Base-by-base conservation (phyloP, 2,329 filamentous ascomycete species). In the Fusarium tanahbumbuense region DNA sequence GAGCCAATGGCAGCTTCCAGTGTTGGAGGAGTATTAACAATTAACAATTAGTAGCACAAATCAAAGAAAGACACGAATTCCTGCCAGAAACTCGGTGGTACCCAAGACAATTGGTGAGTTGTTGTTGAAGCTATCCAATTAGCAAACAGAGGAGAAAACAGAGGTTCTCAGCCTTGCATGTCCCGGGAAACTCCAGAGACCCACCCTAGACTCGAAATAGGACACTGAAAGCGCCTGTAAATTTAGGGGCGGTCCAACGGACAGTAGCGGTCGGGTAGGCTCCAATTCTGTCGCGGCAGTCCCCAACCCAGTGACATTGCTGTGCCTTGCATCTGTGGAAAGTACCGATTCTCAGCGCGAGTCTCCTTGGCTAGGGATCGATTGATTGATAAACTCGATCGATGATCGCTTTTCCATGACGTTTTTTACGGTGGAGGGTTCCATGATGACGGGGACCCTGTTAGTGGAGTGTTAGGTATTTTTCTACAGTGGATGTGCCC, bases 91-190 rank as follows among this genome's bases (percentile, higher is more conserved):
- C 16, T 53, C 49, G 56, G 46, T 46, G 27, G 47, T 55, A 46
- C 28, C 41, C 32, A 46, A 52, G 20, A 48, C 27, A 40, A 44
- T 45, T 46, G 34, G 20, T 55, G 60, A 60, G 59, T 48, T 60
- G 64, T 72, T 55, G 52, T 70, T 68, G 68, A 71, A 64, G 68
- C 55, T 58, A 61, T 65, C 68, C 68, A 70, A 65, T 70, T 47
- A 71, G 67, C 58, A 60, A 48, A 54, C 45, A 47, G 34, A 30
- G 20, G 48, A 56, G 28, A 42, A 69, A 68, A 57, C 41, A 42
- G 53, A 62, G 42, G 18, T 22, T 60, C 32, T 61, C 62, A 75
- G 72, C 70, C 72, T 68, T 64, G 68, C 63, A 70, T 63, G 41
- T 48, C 53, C 48, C 60, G 59, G 72, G 70, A 71, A 67, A 40